Conservation (phyloP, 495 filamentous ascomycete genomes). For the Chaetomium tenue region DNA sequence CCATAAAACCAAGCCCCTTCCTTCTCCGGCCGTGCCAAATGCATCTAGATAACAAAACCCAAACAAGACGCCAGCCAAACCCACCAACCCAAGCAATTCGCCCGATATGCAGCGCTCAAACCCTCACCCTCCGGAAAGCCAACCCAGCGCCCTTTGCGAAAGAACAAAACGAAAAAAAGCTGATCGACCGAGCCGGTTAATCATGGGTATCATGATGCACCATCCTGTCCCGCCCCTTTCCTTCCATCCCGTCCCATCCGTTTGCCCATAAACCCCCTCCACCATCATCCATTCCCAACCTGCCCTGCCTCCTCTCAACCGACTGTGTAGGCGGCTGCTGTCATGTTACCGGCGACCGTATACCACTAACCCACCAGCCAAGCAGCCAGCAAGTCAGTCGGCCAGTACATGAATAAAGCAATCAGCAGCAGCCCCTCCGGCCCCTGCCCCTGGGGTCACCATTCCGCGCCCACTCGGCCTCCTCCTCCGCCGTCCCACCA, state of each 20-base stretch:
- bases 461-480: conserved; percentile 33
- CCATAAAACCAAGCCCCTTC: not conserved
- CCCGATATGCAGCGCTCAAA: conserved; percentile 1
- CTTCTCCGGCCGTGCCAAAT: not conserved
- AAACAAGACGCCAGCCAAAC: conserved; percentile 8
- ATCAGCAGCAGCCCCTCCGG: conserved; percentile 23
- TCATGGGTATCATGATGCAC: conserved; percentile 20
- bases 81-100: not conserved
- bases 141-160: not conserved
- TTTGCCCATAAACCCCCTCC: no score
- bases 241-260: not conserved
- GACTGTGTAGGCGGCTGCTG: no score
- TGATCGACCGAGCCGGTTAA: conserved; percentile 17
- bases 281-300: no score
- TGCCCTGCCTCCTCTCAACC: no score
- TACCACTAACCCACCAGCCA: no score
- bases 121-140: not conserved
- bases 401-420: no score
- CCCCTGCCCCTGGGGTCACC: conserved; percentile 29
- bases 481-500: conserved; percentile 30
- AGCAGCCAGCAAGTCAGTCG: no score
- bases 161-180: conserved; percentile 1
- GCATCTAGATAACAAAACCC: not conserved
- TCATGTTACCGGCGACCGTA: no score
- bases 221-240: conserved; percentile 2